Percentiles rank a stretch among this genome's conserved stretches.
Evolutionary conservation across 192 early-diverging fungal genomes (phyloP).

Genomic region (Phycomyces nitens): DNA sequence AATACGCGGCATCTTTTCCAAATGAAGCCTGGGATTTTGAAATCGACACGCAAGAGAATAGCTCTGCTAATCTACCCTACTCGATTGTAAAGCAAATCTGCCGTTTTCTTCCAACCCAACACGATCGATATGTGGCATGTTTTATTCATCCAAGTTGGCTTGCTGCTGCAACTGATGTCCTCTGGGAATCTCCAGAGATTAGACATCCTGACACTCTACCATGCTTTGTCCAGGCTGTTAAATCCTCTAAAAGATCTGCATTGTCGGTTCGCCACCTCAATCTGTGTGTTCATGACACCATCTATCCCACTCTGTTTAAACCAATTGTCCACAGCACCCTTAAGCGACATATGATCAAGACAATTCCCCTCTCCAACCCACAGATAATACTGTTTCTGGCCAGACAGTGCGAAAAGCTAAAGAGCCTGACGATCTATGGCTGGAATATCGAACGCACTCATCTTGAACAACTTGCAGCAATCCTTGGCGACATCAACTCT

Average conservation of each 20-base stretch:
- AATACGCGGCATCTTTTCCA: background rate
- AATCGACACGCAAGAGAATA: background rate
- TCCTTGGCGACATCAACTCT: background rate
- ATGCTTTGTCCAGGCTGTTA: conserved; percentile 16
- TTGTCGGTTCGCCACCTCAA: conserved; percentile 29
- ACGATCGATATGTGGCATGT: conserved; percentile 27
- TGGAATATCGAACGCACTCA: conserved; percentile 27
- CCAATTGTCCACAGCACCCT: background rate
- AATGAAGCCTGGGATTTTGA: background rate
- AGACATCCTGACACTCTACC: conserved; percentile 27
- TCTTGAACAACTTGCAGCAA: conserved; percentile 14
- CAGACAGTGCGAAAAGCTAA: conserved; percentile 29
- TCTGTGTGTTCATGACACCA: conserved; percentile 20
- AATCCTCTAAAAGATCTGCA: conserved; percentile 9
- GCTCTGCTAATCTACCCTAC: background rate
- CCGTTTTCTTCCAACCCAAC: conserved; percentile 24
- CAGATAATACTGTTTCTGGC: conserved; percentile 16
- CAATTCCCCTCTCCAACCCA: conserved; percentile 18
- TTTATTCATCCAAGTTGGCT: conserved; percentile 31
- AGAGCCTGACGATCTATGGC: conserved; percentile 34
- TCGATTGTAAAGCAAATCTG: conserved; percentile 23
- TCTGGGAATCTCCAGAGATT: conserved; percentile 37
- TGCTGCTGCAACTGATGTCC: conserved; percentile 26
- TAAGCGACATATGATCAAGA: background rate
- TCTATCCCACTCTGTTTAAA: background rate